Evolutionary conservation across 1,284 basidiomycete genomes (phyloP), one percentile per base, ranked within the genome.

Genomic region (Ustilago xerochloae): DNA sequence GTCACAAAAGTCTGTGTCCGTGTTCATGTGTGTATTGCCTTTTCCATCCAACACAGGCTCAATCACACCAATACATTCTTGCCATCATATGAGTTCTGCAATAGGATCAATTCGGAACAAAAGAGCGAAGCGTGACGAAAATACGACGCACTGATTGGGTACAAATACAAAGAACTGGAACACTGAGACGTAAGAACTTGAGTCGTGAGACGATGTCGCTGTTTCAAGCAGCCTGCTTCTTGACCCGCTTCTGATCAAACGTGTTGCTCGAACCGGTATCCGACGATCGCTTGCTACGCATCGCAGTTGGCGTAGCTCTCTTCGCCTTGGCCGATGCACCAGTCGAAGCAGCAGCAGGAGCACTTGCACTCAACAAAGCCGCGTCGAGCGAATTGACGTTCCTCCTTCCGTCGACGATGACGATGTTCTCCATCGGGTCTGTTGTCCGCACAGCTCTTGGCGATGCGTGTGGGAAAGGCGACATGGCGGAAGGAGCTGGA

Each of bases 381-480:
- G 69, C 77, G 26, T 81, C 79, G 35, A 81, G 68, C 32, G 76
- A 78, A 20, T 63, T 38, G 53, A 71, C 46, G 39, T 53, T 49
- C 29, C 66, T 56, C 22, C 54, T 52, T n/a, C 51, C 63, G 12
- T 77, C 70, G 22, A 68, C 65, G 24, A 69, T 46, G 5, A 70
- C 60, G 16, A 74, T 49, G 35, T 24, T 61, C 15, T 64, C 63
- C 66, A 75, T 75, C 10, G 75, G 66, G 20, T 65, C 55, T 7
- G 62, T 63, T 1, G 53, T 75, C 15, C 61, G 52, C 9, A 60
- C 48, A 15, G 73, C 68, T 10, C 61, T 46, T 4, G 71, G 71
- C 33, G 74, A 75, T 26, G 72, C 81, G 57, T 83, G 81, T 3
- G 81, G 81, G 55, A 83, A 83, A 6, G 81, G 81, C 12, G 81